These are phyloP conservation scores for Nemania sp. DNA, from an alignment of 2,329 filamentous ascomycete genomes.

Conservation along the genomic window DNA sequence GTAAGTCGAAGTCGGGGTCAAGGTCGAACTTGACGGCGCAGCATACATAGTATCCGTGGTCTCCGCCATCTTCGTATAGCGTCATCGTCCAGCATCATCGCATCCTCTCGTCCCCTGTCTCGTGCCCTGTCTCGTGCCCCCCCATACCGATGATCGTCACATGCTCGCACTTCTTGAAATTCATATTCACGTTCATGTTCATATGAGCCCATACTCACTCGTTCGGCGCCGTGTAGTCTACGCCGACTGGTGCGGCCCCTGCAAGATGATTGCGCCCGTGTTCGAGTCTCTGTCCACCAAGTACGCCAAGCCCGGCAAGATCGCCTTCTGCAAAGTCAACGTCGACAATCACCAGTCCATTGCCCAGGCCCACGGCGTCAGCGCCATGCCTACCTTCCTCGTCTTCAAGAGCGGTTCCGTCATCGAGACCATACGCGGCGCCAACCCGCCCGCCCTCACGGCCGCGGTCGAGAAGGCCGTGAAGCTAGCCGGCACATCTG, in stretches of 20 bases:
- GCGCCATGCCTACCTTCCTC: constrained; percentile 92
- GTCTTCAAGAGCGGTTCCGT: constrained; percentile 78
- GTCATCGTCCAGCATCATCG: no score
- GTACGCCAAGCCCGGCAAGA: constrained; percentile 76
- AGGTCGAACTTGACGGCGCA: no score
- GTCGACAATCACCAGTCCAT: constrained; percentile 81
- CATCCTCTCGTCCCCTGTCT: background rate
- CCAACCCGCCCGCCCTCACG: constrained; percentile 75
- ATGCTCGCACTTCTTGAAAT: background rate
- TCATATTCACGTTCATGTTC: no score
- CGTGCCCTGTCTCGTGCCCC: background rate
- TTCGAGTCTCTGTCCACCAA: constrained; percentile 83
- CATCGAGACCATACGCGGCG: constrained; percentile 77
- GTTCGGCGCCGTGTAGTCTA: constrained; percentile 64
- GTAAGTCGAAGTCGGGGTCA: constrained; percentile 56
- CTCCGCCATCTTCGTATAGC: no score
- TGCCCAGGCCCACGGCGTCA: constrained; percentile 75
- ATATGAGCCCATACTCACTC: constrained; percentile 38
- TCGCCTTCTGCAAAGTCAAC: constrained; percentile 92
- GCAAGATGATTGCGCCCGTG: constrained; percentile 86
- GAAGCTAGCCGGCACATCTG: constrained; percentile 52
- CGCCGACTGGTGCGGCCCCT: constrained; percentile 93
- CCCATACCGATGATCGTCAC: background rate
- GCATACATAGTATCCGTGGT: no score
- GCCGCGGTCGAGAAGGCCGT: constrained; percentile 71